A percentile compares a stretch with the other conserved stretches of the same genome.
These are phyloP conservation scores for Aciculosporium take DNA, from an alignment of 2,329 filamentous ascomycete genomes.

Conservation along the genomic window DNA sequence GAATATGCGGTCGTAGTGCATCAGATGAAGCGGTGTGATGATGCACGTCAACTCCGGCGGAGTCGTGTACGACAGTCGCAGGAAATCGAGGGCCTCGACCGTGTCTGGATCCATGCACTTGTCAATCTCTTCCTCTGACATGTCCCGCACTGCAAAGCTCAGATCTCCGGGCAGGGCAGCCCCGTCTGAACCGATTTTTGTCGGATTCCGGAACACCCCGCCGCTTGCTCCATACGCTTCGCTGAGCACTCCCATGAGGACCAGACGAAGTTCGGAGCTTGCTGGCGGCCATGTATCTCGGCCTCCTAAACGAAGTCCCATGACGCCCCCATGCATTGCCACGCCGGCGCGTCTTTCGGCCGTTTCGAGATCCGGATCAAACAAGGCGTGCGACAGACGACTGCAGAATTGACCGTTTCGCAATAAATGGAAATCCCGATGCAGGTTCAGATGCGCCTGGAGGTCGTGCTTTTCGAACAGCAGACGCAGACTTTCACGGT, in stretches of 20 bases:
- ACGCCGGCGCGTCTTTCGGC: constrained; percentile 60
- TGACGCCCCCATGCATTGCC: constrained; percentile 52
- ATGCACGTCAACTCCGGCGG: constrained; percentile 57
- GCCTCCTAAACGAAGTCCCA: constrained; percentile 72
- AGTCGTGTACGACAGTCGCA: constrained; percentile 72
- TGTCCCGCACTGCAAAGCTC: constrained; percentile 72
- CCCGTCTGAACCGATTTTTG: constrained; percentile 16
- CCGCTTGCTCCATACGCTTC: constrained; percentile 47
- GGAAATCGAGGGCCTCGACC: constrained; percentile 82
- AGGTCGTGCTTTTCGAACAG: constrained; percentile 65
- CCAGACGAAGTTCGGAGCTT: constrained; percentile 80
- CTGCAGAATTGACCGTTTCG: constrained; percentile 75
- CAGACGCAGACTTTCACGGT: constrained; percentile 57
- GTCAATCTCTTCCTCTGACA: constrained; percentile 65
- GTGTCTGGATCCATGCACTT: constrained; percentile 70
- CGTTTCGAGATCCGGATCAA: constrained; percentile 67
- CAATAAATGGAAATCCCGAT: constrained; percentile 69
- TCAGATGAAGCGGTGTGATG: constrained; percentile 54
- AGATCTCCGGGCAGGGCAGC: constrained; percentile 50
- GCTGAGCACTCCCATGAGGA: constrained; percentile 69
- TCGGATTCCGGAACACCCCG: constrained; percentile 7
- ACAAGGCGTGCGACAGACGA: constrained; percentile 67
- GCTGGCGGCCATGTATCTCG: constrained; percentile 84
- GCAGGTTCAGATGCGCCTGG: constrained; percentile 56
- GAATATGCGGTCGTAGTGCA: constrained; percentile 79